Evolutionary conservation across 2,329 filamentous ascomycete species (phyloP), one percentile per base, ranked within the genome.

Genomic region (Cladophialophora carrionii): DNA sequence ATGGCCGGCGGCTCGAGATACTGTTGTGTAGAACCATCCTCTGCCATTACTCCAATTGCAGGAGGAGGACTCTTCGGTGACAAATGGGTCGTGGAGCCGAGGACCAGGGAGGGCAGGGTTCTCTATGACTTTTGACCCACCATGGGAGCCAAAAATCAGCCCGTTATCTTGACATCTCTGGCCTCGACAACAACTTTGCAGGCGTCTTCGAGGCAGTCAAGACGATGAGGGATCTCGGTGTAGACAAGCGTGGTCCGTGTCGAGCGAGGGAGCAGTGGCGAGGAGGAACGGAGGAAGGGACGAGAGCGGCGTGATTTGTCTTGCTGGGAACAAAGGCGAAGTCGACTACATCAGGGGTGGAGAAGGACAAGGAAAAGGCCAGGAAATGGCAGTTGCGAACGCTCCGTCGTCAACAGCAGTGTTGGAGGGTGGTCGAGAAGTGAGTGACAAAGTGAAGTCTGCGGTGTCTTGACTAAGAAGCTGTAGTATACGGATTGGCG

Each of bases 1-100:
- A 81, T 77, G 61, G 76, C 76, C 49, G 79, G 79, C 67, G 79
- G 77, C 63, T 78, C 77, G 56, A 81, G 77, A 70, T 77, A 79
- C 57, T 73, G 71, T 68, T 72, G 74, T 61, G 74, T 71, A 53
- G 70, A 69, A 71, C 72, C 77, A 77, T 80, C 78, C 71, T 75
- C 73, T 65, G 78, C 76, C 79, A 81, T 81, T 69, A 66, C 68
- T 69, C 48, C 55, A 61, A 53, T 24, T 34, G 29, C 53, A 34
- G 32, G 24, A 31, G 34, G 22, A 32, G 26, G 29, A 26, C 49
- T 43, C 37, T 31, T 61, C 34, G 49, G 32, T 37, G 52, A 24
- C 55, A 24, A 57, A 34, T 43, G 17, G 34, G n/a, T 12, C 22
- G 24, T 52, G 20, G 52, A 57, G 53, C 22, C 17, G 63, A 41